Conservation (phyloP, 768 basidiomycete genomes). For the Calocybe cyanea region DNA sequence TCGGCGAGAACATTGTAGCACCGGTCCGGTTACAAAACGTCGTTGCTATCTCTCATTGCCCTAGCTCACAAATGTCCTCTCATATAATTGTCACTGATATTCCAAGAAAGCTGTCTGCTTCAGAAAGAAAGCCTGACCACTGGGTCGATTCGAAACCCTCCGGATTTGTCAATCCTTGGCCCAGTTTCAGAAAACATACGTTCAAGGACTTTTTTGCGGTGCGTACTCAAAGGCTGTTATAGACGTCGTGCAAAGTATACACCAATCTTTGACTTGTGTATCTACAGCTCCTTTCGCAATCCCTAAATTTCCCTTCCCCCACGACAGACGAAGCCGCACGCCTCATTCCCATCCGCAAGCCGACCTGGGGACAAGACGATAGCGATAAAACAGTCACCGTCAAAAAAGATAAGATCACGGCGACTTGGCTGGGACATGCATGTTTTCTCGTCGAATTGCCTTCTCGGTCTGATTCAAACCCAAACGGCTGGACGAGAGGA, state of each 20-base stretch:
- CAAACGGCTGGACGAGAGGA: constrained; percentile 31
- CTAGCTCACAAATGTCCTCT: background rate
- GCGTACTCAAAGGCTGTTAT: background rate
- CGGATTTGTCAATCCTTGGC: constrained; percentile 27
- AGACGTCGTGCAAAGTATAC: background rate
- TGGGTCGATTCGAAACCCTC: constrained; percentile 22
- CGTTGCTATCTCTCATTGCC: too few relatives aligned
- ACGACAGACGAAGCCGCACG: constrained; percentile 5
- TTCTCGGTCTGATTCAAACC: constrained; percentile 17
- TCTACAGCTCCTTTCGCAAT: constrained; percentile 1
- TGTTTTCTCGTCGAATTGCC: constrained; percentile 53
- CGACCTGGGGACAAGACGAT: constrained; percentile 31
- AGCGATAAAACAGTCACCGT: constrained; percentile 7
- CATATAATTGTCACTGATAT: background rate
- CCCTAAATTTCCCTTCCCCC: constrained; percentile 9
- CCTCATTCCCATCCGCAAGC: constrained; percentile 30
- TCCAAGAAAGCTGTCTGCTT: background rate
- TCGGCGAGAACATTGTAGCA: too few relatives aligned
- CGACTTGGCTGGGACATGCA: constrained; percentile 56
- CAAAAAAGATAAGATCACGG: constrained; percentile 37
- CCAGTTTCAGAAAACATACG: constrained; percentile 17
- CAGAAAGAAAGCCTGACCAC: constrained; percentile 19
- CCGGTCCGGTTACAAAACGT: too few relatives aligned
- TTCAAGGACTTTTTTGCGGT: constrained; percentile 15
- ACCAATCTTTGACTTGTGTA: background rate